A percentile compares a stretch with the other conserved stretches of the same genome.
phyloP scores from a whole-genome alignment of 371 early-diverging fungal genomes.

The Mortierella sp. region DNA sequence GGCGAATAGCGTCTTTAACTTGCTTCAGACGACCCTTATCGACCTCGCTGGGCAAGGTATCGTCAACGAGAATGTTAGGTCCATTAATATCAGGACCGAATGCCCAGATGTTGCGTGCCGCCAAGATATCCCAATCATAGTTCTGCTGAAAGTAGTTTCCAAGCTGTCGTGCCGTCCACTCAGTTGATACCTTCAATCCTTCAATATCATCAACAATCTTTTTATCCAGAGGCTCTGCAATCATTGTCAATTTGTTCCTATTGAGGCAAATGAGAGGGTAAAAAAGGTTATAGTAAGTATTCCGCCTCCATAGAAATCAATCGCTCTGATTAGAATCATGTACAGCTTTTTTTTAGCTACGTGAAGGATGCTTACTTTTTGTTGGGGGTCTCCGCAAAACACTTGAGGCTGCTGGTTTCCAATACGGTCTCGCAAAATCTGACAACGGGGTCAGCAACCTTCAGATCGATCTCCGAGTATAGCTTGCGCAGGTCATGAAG shows the following conservation, averaged over 20 bases:
- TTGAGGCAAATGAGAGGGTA: slow-evolving; percentile 35
- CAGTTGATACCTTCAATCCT: slow-evolving; percentile 73
- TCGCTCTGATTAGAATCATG: too few species aligned
- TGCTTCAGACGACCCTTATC: slow-evolving; percentile 85
- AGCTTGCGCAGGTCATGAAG: slow-evolving; percentile 94
- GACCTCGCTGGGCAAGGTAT: slow-evolving; percentile 91
- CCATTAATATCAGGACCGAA: slow-evolving; percentile 96
- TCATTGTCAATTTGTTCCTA: slow-evolving; percentile 94
- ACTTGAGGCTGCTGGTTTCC: slow-evolving; percentile 94
- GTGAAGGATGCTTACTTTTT: slow-evolving; percentile 74
- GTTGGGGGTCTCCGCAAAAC: slow-evolving; percentile 98
- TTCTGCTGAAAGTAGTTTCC: slow-evolving; percentile 85
- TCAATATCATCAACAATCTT: slow-evolving; percentile 95
- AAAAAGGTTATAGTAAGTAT: not conserved
- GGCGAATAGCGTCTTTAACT: slow-evolving; percentile 88
- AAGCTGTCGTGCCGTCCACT: slow-evolving; percentile 83
- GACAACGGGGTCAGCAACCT: slow-evolving; percentile 97
- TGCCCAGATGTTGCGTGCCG: slow-evolving; percentile 95
- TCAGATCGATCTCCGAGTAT: slow-evolving; percentile 96
- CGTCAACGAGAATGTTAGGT: slow-evolving; percentile 95
- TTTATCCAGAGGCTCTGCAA: slow-evolving; percentile 94
- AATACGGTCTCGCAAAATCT: slow-evolving; percentile 96
- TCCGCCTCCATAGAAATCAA: too few species aligned
- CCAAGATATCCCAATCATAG: slow-evolving; percentile 95
- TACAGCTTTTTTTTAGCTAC: too few species aligned